Base-by-base conservation (phyloP, 768 basidiomycete species). In the Calocybe gangraenosa region DNA sequence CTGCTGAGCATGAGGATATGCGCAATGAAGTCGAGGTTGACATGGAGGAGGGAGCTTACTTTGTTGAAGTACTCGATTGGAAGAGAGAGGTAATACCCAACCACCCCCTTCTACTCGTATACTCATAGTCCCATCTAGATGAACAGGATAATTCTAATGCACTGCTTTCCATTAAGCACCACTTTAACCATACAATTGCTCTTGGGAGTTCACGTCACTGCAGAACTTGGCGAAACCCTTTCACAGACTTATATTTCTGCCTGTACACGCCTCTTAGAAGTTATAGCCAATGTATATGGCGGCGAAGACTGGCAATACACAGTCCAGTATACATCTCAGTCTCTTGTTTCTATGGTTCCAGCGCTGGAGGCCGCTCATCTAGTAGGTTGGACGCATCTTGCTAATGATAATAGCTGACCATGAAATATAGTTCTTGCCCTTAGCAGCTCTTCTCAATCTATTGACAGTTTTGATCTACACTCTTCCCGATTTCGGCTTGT, bases 91-190 rank as follows among this genome's bases (percentile, higher is more conserved):
- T 87, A 58, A 17, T 64, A 59, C 7, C 52, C 28, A 15, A 8
- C 21, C 31, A 8, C 7, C 10, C 18, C n/a, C 42, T 40, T 41
- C 31, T 32, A 18, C 14, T 22, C 38, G 36, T 11, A 31, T 48
- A 30, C 31, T 37, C 18, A 31, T 21, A 21, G 23, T 38, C 37
- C 40, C 54, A 30, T 55, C 14, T 14, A 88, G 86, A 62, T 87
- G 37, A 78, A 75, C 50, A 70, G 75, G 33, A 68, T 83, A 21
- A 59, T 87, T n/a, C 55, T 87, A 42, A 78, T 75, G 0, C 86
- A 88, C 59, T 65, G 66, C 2, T 58, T 66, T 22, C 64, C 66
- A 1, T 57, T 60, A 14, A 65, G 61, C 5, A 57, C 58, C 3
- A 60, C 67, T 17, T 60, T 69, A 13, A 81, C 82, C 2, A 64